Percentiles rank a stretch among this genome's conserved stretches.
phyloP scores from a whole-genome alignment of 2,329 filamentous ascomycete species.

The Cytospora schulzeri region DNA sequence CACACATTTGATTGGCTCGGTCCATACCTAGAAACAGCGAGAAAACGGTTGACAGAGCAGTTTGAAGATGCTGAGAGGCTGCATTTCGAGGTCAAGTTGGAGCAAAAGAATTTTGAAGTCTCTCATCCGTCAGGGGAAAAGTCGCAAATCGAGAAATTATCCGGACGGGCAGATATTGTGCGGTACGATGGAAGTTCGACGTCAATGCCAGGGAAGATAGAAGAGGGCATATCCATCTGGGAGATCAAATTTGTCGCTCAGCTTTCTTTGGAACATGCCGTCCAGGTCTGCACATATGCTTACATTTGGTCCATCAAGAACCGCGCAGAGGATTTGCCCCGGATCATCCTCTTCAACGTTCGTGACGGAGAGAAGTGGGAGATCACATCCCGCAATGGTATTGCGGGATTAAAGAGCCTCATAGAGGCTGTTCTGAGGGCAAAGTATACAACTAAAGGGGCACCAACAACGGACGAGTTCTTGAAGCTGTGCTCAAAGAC shows the following conservation, averaged over 20 bases:
- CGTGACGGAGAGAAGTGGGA: conserved; percentile 28
- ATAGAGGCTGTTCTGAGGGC: conserved; percentile 23
- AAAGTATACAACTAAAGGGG: conserved; percentile 20
- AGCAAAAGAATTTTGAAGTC: neutral
- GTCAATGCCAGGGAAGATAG: neutral
- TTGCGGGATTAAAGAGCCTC: neutral
- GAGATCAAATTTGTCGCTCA: conserved; percentile 30
- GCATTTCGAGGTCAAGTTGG: conserved; percentile 21
- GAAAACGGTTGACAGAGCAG: conserved; percentile 18
- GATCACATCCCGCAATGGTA: conserved; percentile 9
- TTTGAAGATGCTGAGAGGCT: conserved; percentile 23
- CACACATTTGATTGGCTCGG: conserved; percentile 28
- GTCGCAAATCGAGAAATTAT: neutral
- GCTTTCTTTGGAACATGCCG: conserved; percentile 26
- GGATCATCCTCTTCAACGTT: conserved; percentile 28
- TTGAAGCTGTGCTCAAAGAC: neutral
- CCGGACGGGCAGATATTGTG: conserved; percentile 8
- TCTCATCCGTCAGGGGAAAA: neutral
- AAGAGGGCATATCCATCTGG: conserved; percentile 25
- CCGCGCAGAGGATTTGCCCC: conserved; percentile 8
- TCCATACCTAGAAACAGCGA: conserved; percentile 13
- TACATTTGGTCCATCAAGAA: conserved; percentile 24
- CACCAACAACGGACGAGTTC: neutral
- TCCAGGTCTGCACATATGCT: conserved; percentile 26
- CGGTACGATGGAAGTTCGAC: neutral